A percentile compares a stretch with the other conserved stretches of the same genome.
These are phyloP conservation scores for Nakataea oryzae DNA, from an alignment of 2,329 filamentous ascomycete species.

Conservation along the genomic window DNA sequence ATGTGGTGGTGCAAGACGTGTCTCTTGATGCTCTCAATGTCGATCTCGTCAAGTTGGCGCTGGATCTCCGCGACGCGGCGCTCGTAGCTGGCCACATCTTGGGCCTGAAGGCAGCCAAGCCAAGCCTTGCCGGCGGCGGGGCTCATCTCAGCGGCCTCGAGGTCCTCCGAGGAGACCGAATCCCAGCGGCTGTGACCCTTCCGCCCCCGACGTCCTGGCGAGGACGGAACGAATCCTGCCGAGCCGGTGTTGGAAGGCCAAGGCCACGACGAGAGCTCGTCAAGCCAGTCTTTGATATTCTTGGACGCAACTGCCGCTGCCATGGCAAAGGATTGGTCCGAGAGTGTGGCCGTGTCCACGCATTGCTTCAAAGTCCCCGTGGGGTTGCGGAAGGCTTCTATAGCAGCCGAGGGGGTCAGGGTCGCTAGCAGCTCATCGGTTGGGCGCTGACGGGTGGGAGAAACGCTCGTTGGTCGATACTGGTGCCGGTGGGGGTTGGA, in stretches of 20 bases:
- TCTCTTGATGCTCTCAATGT: constrained; percentile 80
- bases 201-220: constrained; percentile 27
- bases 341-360: constrained; percentile 49
- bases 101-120: constrained; percentile 59
- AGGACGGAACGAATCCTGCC: constrained; percentile 42
- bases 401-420: constrained; percentile 48
- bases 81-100: constrained; percentile 59
- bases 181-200: constrained; percentile 9
- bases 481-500: constrained; percentile 27
- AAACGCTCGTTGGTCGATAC: constrained; percentile 26
- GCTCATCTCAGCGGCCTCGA: constrained; percentile 3
- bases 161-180: neutral
- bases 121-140: constrained; percentile 27
- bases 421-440: constrained; percentile 50
- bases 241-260: constrained; percentile 42
- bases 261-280: constrained; percentile 54
- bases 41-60: constrained; percentile 55
- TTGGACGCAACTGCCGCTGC: constrained; percentile 61
- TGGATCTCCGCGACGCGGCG: constrained; percentile 64
- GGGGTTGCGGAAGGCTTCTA: constrained; percentile 47
- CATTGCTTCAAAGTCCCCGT: constrained; percentile 44
- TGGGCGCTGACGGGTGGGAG: constrained; percentile 33
- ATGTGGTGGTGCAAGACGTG: constrained; percentile 78
- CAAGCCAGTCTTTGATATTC: constrained; percentile 62
- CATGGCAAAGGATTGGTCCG: constrained; percentile 62